A percentile compares a stretch with the other conserved stretches of the same genome.
Conservation (phyloP, 1,284 basidiomycete species). For the Tremellales sp. region DNA sequence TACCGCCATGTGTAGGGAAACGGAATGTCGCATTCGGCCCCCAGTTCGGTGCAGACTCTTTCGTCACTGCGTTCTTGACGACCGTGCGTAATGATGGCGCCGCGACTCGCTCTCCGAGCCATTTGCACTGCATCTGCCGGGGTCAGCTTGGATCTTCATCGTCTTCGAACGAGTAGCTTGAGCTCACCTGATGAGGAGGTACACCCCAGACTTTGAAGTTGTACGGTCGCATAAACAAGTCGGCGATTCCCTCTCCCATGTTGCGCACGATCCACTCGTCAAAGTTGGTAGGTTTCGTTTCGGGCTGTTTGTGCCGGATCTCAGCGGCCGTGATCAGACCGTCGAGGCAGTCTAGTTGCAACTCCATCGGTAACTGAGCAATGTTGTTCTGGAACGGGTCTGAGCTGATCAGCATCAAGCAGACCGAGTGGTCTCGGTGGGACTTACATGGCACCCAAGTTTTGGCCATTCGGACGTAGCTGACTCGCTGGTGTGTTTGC, state of each 20-base stretch:
- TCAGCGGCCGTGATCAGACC: constrained; percentile 51
- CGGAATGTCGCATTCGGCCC: constrained; percentile 56
- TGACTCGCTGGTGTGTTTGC: constrained; percentile 55
- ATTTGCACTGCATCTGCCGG: constrained; percentile 56
- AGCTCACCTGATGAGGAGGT: constrained; percentile 48
- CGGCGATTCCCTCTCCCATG: constrained; percentile 53
- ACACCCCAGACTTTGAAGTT: constrained; percentile 58
- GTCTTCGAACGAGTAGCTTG: not conserved
- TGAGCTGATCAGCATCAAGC: constrained; percentile 4
- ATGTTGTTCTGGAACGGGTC: constrained; percentile 53
- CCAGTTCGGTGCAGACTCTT: constrained; percentile 54
- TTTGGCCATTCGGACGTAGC: constrained; percentile 52
- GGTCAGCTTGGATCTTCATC: too few species aligned
- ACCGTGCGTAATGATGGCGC: constrained; percentile 53
- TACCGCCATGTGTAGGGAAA: constrained; percentile 54
- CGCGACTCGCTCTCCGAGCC: constrained; percentile 56
- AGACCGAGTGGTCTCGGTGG: not conserved
- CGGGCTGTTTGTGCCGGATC: constrained; percentile 22
- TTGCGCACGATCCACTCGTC: constrained; percentile 53
- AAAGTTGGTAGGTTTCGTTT: constrained; percentile 28
- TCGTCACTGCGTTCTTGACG: constrained; percentile 53
- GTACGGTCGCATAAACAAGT: constrained; percentile 56
- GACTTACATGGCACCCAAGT: constrained; percentile 52
- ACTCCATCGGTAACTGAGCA: constrained; percentile 51
- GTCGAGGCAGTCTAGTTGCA: constrained; percentile 53